These are phyloP conservation scores for Nemania bipapillata DNA, from an alignment of 2,329 filamentous ascomycete genomes.

Conservation along the genomic window DNA sequence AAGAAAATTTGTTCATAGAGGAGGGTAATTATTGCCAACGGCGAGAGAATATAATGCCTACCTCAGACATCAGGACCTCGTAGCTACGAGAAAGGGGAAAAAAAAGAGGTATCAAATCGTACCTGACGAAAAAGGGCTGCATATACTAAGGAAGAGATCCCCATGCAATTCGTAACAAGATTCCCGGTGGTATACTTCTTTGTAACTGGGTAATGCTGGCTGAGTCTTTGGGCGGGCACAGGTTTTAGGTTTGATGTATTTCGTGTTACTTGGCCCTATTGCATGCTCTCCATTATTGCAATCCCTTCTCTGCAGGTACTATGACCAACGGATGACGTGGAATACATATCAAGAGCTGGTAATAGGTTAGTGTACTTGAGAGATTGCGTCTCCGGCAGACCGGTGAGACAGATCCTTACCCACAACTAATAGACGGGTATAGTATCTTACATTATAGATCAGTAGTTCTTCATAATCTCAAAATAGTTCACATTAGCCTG, in stretches of 20 bases:
- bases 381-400: not conserved
- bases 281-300: not conserved
- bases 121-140: not conserved
- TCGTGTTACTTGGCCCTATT: not conserved
- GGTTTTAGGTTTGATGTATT: not conserved
- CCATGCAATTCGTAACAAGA: not conserved
- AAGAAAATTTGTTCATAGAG: slow-evolving; percentile 3
- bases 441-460: not conserved
- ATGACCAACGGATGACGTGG: not conserved
- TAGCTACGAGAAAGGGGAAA: not conserved
- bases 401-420: not conserved
- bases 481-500: not conserved
- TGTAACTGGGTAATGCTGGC: not conserved
- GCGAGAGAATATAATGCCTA: not conserved
- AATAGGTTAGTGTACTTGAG: not conserved
- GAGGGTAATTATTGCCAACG: not conserved
- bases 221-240: not conserved
- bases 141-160: not conserved
- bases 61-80: not conserved
- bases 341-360: not conserved
- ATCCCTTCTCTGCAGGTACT: not conserved
- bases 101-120: not conserved
- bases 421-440: not conserved
- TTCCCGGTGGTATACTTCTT: not conserved
- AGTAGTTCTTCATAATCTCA: not conserved